These are phyloP conservation scores for Candida ascalaphidarum DNA, from an alignment of 805 yeast species.

Conservation along the genomic window DNA sequence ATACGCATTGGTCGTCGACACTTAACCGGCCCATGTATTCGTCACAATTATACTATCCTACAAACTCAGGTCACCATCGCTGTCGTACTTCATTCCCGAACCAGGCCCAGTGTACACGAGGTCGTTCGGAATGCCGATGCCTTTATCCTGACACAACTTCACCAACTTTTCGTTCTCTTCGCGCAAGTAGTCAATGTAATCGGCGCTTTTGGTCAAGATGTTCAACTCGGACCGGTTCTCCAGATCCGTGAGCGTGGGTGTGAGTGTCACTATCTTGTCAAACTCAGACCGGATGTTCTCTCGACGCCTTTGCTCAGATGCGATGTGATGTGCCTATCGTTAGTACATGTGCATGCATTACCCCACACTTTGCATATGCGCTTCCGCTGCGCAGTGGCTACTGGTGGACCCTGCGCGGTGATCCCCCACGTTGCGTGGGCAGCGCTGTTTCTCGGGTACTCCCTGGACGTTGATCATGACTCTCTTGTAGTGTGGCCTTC, in stretches of 20 bases:
- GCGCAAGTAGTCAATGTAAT: conserved; percentile 44
- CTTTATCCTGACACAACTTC: conserved; percentile 28
- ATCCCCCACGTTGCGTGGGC: too few relatives aligned
- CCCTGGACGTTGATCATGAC: too few relatives aligned
- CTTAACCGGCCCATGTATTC: too few relatives aligned
- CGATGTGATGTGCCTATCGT: conserved; percentile 62
- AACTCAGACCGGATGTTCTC: conserved; percentile 79
- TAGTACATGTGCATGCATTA: conserved; percentile 1
- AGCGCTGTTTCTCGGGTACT: too few relatives aligned
- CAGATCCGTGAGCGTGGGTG: conserved; percentile 60
- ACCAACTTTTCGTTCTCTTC: conserved; percentile 41
- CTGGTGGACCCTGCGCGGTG: too few relatives aligned
- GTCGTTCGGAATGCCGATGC: conserved; percentile 35
- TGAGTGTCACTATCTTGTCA: conserved; percentile 62
- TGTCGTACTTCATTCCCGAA: too few relatives aligned
- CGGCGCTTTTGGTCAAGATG: conserved; percentile 58
- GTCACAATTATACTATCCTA: too few relatives aligned
- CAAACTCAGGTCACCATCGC: too few relatives aligned
- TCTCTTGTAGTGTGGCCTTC: neutral
- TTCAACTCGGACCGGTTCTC: conserved; percentile 78
- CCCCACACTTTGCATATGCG: too few relatives aligned
- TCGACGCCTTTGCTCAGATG: conserved; percentile 81
- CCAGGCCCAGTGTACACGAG: conserved; percentile 18
- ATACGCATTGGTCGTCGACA: too few relatives aligned
- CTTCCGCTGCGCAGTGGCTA: too few relatives aligned